Conservation (phyloP, 768 basidiomycete species). For the Amanita inopinata region DNA sequence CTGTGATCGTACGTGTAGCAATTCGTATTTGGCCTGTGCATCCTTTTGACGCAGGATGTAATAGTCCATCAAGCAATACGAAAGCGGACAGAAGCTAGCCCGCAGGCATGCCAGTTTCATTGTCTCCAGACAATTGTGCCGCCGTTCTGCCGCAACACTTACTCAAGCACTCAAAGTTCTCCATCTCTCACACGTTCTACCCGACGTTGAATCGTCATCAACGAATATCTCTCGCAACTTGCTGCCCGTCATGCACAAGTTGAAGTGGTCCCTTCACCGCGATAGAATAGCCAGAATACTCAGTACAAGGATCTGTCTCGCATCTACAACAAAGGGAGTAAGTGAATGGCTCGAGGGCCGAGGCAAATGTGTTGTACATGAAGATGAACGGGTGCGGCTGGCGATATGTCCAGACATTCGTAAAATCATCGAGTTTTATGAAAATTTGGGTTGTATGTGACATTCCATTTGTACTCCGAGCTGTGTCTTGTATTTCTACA, state of each 20-base stretch:
- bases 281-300: slow-evolving; percentile 53
- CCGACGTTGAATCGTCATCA: slow-evolving; percentile 54
- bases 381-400: slow-evolving; percentile 56
- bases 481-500: neutral
- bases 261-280: slow-evolving; percentile 64
- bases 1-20: slow-evolving; percentile 37
- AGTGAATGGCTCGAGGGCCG: slow-evolving; percentile 49
- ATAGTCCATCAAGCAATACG: slow-evolving; percentile 62
- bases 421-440: slow-evolving; percentile 52
- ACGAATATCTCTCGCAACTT: slow-evolving; percentile 48
- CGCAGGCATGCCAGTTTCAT: slow-evolving; percentile 43
- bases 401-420: slow-evolving; percentile 59
- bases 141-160: slow-evolving; percentile 27
- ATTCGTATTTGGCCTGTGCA: slow-evolving; percentile 2
- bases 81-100: slow-evolving; percentile 42
- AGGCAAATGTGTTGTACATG: slow-evolving; percentile 40
- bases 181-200: slow-evolving; percentile 42
- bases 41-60: slow-evolving; percentile 6
- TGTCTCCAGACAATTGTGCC: slow-evolving; percentile 44
- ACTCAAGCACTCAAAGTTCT: slow-evolving; percentile 31
- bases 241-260: slow-evolving; percentile 50
- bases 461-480: neutral
- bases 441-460: slow-evolving; percentile 21
- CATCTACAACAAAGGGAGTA: slow-evolving; percentile 24
- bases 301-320: slow-evolving; percentile 29